These are phyloP conservation scores for Corynespora cassiicola DNA, from an alignment of 2,329 filamentous ascomycete genomes.

Conservation along the genomic window DNA sequence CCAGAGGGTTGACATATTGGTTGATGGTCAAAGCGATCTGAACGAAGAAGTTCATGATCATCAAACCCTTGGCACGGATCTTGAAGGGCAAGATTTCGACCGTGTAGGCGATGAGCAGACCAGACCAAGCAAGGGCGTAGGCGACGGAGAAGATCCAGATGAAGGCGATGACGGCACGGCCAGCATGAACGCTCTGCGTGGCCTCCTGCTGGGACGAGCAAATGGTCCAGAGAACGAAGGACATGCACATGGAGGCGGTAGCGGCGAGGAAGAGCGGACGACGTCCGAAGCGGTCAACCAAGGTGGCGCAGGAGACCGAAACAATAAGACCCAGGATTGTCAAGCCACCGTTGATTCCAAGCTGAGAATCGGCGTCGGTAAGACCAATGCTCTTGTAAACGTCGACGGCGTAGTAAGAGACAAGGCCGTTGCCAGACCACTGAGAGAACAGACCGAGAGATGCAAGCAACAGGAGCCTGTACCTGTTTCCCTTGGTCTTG, in stretches of 20 bases:
- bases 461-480: conserved; percentile 67
- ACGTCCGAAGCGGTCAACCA: conserved; percentile 62
- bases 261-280: conserved; percentile 60
- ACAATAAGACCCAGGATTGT: conserved; percentile 66
- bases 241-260: conserved; percentile 43
- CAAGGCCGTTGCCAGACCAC: conserved; percentile 71
- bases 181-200: conserved; percentile 44
- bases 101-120: conserved; percentile 62
- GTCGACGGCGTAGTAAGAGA: conserved; percentile 71
- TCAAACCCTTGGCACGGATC: conserved; percentile 57
- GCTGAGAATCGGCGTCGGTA: conserved; percentile 46
- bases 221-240: conserved; percentile 46
- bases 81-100: conserved; percentile 58
- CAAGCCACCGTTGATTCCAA: conserved; percentile 60
- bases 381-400: conserved; percentile 70
- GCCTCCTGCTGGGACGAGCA: conserved; percentile 60
- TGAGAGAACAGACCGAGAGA: conserved; percentile 72
- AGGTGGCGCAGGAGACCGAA: conserved; percentile 62
- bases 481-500: conserved; percentile 68
- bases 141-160: conserved; percentile 59
- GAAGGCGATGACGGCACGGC: conserved; percentile 57
- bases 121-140: conserved; percentile 65
- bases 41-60: conserved; percentile 68
- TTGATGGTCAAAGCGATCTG: conserved; percentile 68
- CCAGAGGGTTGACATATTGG: conserved; percentile 68